Evolutionary conservation across 108 stramenopile genomes (phyloP).

Genomic region (Skeletonema marinoi): DNA sequence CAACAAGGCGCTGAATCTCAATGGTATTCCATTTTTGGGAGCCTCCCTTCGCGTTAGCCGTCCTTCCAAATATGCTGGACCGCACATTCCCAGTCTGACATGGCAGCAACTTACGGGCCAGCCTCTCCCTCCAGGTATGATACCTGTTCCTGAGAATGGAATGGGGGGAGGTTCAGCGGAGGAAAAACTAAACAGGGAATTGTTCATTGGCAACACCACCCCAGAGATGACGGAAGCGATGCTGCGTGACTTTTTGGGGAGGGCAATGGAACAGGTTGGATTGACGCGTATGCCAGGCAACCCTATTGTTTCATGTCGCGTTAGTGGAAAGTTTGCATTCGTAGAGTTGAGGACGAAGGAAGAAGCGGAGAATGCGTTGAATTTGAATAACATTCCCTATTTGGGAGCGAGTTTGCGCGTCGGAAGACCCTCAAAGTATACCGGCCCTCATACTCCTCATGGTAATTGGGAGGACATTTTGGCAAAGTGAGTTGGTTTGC

Average conservation of each 20-base stretch:
- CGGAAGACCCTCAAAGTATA: conserved; percentile 89
- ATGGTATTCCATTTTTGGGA: conserved; percentile 93
- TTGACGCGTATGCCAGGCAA: conserved; percentile 80
- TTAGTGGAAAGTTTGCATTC: conserved; percentile 93
- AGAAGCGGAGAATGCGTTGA: conserved; percentile 90
- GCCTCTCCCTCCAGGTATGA: conserved; percentile 57
- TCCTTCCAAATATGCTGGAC: conserved; percentile 91
- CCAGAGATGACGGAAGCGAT: conserved; percentile 92
- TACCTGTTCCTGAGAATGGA: conserved; percentile 31
- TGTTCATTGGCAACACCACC: conserved; percentile 93
- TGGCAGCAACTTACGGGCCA: conserved; percentile 93
- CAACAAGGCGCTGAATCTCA: conserved; percentile 80
- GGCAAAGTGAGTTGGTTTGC: conserved; percentile 64
- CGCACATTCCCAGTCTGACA: conserved; percentile 59
- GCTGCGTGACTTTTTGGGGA: conserved; percentile 83
- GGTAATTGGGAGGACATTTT: conserved; percentile 96
- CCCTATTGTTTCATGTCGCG: conserved; percentile 85
- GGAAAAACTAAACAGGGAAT: conserved; percentile 85
- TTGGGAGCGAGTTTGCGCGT: conserved; percentile 87
- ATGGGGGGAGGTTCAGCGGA: conserved; percentile 60
- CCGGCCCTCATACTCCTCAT: conserved; percentile 83
- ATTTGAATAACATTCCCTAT: conserved; percentile 94
- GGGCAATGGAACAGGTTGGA: conserved; percentile 88
- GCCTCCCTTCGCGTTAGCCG: conserved; percentile 85
- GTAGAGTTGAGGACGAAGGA: conserved; percentile 83